Percentiles rank a stretch among this genome's conserved stretches.
phyloP scores from a whole-genome alignment of 495 filamentous ascomycete species.

The Annulohypoxylon moriforme region DNA sequence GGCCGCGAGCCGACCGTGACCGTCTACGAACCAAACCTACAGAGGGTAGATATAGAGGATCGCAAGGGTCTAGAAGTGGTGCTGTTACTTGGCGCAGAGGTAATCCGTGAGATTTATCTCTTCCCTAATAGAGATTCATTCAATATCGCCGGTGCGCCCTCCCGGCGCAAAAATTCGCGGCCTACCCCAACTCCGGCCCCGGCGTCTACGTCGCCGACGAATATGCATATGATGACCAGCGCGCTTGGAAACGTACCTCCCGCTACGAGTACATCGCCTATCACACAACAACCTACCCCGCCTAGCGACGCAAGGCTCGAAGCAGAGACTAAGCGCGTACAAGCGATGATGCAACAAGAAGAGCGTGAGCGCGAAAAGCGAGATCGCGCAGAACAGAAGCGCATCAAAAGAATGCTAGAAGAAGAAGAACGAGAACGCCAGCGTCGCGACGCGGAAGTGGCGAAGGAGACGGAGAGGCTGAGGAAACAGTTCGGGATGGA shows the following conservation, averaged over 20 bases:
- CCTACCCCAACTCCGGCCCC: conserved; percentile 42
- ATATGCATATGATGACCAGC: conserved; percentile 41
- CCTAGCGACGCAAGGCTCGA: conserved; percentile 64
- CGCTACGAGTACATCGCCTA: conserved; percentile 25
- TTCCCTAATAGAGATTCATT: conserved; percentile 75
- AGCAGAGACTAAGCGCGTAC: conserved; percentile 70
- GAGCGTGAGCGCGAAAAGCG: conserved; percentile 63
- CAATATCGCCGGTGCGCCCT: conserved; percentile 70
- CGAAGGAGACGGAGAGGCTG: conserved; percentile 86
- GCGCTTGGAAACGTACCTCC: conserved; percentile 39
- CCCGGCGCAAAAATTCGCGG: conserved; percentile 58
- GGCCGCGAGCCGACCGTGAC: conserved; percentile 67
- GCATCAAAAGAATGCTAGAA: conserved; percentile 78
- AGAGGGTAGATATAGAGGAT: conserved; percentile 92
- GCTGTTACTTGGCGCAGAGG: conserved; percentile 80
- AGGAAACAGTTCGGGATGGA: conserved; percentile 74
- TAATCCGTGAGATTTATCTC: conserved; percentile 90
- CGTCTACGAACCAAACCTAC: conserved; percentile 91
- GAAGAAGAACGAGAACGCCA: conserved; percentile 77
- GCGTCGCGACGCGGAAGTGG: conserved; percentile 76
- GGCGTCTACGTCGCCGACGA: conserved; percentile 20
- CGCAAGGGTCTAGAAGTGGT: conserved; percentile 93
- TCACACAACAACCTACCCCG: conserved; percentile 42
- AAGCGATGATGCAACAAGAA: conserved; percentile 66
- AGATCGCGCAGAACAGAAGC: conserved; percentile 71